Evolutionary conservation across 345 rosid species (phyloP), one percentile per base, ranked within the genome.

Genomic region (Euphorbia lathyris): DNA sequence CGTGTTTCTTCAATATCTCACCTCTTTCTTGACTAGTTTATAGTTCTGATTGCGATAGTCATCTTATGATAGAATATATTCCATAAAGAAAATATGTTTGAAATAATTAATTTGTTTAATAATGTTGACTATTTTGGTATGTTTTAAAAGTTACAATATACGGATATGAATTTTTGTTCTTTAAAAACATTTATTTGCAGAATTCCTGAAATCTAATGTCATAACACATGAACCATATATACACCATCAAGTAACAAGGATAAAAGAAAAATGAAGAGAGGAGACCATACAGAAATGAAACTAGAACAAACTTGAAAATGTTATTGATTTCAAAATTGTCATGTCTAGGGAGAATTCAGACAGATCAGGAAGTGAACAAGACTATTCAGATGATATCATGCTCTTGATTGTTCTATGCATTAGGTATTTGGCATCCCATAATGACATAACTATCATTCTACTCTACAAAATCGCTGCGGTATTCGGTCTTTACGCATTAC

Each of bases 401-500:
- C 13, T 56, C 32, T 10, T 56, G 22, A 56, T 3, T 1, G 32
- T 10, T 13, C 60, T 10, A 56, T 25, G 16, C 32, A 23, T 53
- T 20, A 26, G 36, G 27, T 57, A 14, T 1, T 57, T 27, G 3
- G 63, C 9, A 58, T 14, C 36, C 62, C 62, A 58, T n/a, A 19
- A 6, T 58, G 38, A 14, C 3, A 25, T 13, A 25, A 13, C 20
- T 14, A n/a, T 19, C 36, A 58, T 14, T 17, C 22, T 58, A 58
- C 0, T 58, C 38, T 63, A 19, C 38, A 23, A n/a, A 25, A 68
- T 17, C 26, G 11, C 12, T 17, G 36, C 13, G 27, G 29, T 26
- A 14, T 25, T n/a, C 9, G 26, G 6, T 29, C 40, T 36, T 38
- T 38, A 14, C 30, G 63, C 11, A 45, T 77, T 70, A 80, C 59